Conservation (phyloP, 371 early-diverging fungal genomes). For the Rhizopus stolonifer region DNA sequence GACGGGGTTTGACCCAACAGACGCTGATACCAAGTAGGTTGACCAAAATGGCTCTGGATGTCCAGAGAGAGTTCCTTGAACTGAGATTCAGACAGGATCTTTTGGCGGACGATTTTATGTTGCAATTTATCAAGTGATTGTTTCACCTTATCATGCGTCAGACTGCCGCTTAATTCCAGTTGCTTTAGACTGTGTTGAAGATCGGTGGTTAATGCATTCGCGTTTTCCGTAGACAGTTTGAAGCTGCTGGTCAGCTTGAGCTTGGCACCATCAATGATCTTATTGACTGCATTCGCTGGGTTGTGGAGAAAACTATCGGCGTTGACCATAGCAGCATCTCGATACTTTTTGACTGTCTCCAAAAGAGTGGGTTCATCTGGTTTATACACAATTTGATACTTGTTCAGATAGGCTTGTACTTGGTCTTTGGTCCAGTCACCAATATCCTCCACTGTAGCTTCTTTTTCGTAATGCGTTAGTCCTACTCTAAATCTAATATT, state of each 20-base stretch:
- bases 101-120: constrained; percentile 25
- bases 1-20: constrained; percentile 17
- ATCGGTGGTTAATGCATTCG: constrained; percentile 23
- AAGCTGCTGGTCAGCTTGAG: constrained; percentile 34
- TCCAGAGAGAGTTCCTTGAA: constrained; percentile 37
- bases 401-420: constrained; percentile 26
- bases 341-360: constrained; percentile 37
- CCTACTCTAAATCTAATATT: too few species aligned
- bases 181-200: constrained; percentile 34
- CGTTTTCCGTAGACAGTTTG: constrained; percentile 22
- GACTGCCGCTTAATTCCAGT: constrained; percentile 36
- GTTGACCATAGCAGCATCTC: constrained; percentile 32
- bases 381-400: constrained; percentile 36
- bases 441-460: constrained; percentile 14
- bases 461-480: too few species aligned
- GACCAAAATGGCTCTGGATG: constrained; percentile 22
- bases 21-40: constrained; percentile 34
- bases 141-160: constrained; percentile 32
- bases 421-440: constrained; percentile 31
- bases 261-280: constrained; percentile 31
- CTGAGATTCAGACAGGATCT: constrained; percentile 33
- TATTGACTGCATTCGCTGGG: constrained; percentile 27
- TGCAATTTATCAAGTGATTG: constrained; percentile 32
- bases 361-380: constrained; percentile 20
- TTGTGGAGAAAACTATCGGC: constrained; percentile 28